A percentile compares a stretch with the other conserved stretches of the same genome.
phyloP scores from a whole-genome alignment of 2,329 filamentous ascomycete genomes.

The Pseudocercospora vitis region DNA sequence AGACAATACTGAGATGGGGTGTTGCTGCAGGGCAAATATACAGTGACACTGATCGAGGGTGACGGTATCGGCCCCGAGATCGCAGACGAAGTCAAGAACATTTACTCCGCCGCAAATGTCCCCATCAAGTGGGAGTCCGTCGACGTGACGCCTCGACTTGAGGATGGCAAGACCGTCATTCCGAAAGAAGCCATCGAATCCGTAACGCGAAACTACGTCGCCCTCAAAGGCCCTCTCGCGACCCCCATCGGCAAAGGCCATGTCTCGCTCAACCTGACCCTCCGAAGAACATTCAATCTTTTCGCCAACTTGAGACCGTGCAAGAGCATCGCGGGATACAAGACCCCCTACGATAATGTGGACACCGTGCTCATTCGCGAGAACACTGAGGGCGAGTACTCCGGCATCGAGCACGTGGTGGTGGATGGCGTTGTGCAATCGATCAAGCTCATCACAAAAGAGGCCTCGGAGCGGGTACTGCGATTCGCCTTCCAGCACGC shows the following conservation, averaged over 20 bases:
- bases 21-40: conserved; percentile 75
- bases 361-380: conserved; percentile 97
- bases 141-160: conserved; percentile 89
- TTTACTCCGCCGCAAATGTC: conserved; percentile 93
- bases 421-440: conserved; percentile 97
- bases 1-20: conserved; percentile 13
- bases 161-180: conserved; percentile 94
- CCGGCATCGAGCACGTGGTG: conserved; percentile 96
- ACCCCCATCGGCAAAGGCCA: conserved; percentile 98
- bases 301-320: conserved; percentile 99
- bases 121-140: conserved; percentile 97
- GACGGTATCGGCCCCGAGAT: conserved; percentile 98
- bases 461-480: conserved; percentile 91
- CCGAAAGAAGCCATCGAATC: conserved; percentile 89
- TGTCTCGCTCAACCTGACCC: conserved; percentile 97
- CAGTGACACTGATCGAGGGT: conserved; percentile 95
- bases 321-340: conserved; percentile 94
- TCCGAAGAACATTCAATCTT: conserved; percentile 98
- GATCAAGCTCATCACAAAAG: conserved; percentile 98
- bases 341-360: conserved; percentile 96
- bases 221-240: conserved; percentile 96
- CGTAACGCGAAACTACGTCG: conserved; percentile 93
- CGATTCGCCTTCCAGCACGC: conserved; percentile 99
- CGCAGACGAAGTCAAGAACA: conserved; percentile 96
- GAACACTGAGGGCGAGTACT: conserved; percentile 99